Base-by-base conservation (phyloP, 1,284 basidiomycete species). In the Takashimella koratensis region DNA sequence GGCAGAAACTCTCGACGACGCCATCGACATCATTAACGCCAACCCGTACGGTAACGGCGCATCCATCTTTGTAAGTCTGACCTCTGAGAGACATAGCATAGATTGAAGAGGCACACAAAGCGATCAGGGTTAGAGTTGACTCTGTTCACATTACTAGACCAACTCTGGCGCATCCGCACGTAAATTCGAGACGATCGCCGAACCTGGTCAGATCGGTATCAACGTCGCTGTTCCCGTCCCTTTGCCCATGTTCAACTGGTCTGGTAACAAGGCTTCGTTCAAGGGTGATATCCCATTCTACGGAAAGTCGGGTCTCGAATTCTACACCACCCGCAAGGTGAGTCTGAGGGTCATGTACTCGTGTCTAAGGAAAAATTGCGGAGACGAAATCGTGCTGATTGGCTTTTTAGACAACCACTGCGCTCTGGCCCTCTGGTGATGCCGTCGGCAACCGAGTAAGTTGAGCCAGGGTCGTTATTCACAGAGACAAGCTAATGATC, bases 91-190 rank as follows among this genome's bases (percentile, higher is more conserved):
- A 36, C 16, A 16, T 36, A 36, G 30, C 16, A 8, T 36, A 8
- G 30, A 36, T 8, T 36, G 10, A 36, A 36, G 16, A 36, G 30
- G 30, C 10, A 36, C 8, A 36, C 10, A 36, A 36, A 16, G 16
- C 8, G 30, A 36, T 36, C 10, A 36, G 16, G 30, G 16, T 16
- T 36, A 36, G 16, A 16, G 16, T 16, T 36, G 16, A 36, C 30
- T 36, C 16, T 36, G 16, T 16, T 36, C 30, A 8, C 8, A 36
- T 16, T 16, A 8, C 30, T 36, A 65, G 63, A 98, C 95, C 26
- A 90, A 94, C 77, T 91, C 88, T 46, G 95, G 95, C n/a, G 88
- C 94, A 26, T 92, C 92, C 5, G 94, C 92, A 20, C 85, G 95
- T 57, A 90, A 89, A 76, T 98, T 96, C 62, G 94, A 98, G 78